Base-by-base conservation (phyloP, 805 yeast species). In the Candida odintsovae region DNA sequence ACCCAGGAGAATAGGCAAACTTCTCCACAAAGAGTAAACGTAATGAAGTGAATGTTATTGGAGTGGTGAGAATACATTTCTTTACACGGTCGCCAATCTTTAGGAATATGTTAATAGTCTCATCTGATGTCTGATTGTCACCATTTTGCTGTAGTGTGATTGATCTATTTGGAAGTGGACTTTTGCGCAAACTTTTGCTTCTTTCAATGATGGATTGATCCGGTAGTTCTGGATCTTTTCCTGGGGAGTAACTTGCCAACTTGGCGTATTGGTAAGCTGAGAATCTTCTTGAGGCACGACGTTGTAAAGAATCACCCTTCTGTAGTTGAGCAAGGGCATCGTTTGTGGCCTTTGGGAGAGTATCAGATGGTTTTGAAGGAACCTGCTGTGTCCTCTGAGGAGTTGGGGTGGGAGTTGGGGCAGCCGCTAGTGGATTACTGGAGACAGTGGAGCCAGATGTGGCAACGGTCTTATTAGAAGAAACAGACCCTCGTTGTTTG, bases 181-280 rank as follows among this genome's bases (percentile, higher is more conserved):
- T 33, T 29, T 52, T 55, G 3, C 53, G 49, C 6, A 50, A 36
- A 28, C 52, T 49, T 23, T 43, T 44, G 22, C 48, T 44, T 25
- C 49, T 43, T 13, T 53, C 61, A 13, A 53, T 31, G 6, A 55
- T 38, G 11, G 57, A 49, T 16, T 50, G 53, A 42, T 53, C 59
- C 45, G 65, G 56, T 10, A 63, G 50, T 22, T 60, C 62, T 29
- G 58, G 62, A 48, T 54, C 58, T 47, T 54, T 46, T 46, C 58
- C 59, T 1, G 64, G 64, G 11, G 75, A 61, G 49, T 67, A 68
- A 50, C 75, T 79, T 0, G 87, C 71, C 11, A 86, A 71, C 57
- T 85, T 86, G 1, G 95, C 88, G 65, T 83, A 83, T 59, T 92
- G 98, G 50, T 90, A 92, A 0, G 97, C 97, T 6, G 97, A 89